Percentiles rank a stretch among this genome's conserved stretches.
Conservation (phyloP, 108 stramenopile genomes). For the Chaetoceros tenuissimus region DNA sequence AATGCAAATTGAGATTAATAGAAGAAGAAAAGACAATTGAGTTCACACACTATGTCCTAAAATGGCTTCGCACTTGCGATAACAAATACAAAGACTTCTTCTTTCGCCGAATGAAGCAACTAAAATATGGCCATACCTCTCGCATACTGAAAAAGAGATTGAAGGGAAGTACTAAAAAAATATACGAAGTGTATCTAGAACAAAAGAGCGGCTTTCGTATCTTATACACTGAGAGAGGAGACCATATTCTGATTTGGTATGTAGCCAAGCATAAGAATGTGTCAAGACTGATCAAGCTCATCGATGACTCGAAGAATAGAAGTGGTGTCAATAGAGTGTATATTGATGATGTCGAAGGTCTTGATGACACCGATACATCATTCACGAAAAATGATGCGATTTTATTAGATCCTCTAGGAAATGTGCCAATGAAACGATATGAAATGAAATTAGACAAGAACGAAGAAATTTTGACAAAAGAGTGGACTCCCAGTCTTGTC, state of each 20-base stretch:
- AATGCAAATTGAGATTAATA: too few species aligned
- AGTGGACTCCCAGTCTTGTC: slow-evolving; percentile 33
- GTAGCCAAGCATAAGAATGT: slow-evolving; percentile 42
- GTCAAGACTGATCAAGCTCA: slow-evolving; percentile 34
- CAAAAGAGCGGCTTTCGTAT: slow-evolving; percentile 41
- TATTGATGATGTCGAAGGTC: neutral
- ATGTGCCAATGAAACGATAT: slow-evolving; percentile 40
- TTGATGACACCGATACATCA: neutral
- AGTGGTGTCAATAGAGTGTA: slow-evolving; percentile 21
- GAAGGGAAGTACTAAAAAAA: slow-evolving; percentile 25
- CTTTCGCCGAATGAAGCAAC: slow-evolving; percentile 24
- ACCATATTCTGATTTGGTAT: too few species aligned
- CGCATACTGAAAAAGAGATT: slow-evolving; percentile 33
- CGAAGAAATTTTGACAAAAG: slow-evolving; percentile 5
- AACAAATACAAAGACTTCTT: slow-evolving; percentile 33
- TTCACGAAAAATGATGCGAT: slow-evolving; percentile 5
- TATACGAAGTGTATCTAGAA: slow-evolving; percentile 47
- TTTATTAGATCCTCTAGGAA: slow-evolving; percentile 28
- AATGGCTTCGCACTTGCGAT: slow-evolving; percentile 38
- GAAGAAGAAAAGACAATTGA: too few species aligned
- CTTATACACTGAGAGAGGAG: slow-evolving; percentile 32
- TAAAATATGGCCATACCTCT: slow-evolving; percentile 28
- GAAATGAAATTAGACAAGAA: slow-evolving; percentile 9
- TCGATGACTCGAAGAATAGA: slow-evolving; percentile 36
- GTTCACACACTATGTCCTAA: slow-evolving; percentile 38